Evolutionary conservation across 2,329 filamentous ascomycete species (phyloP), one percentile per base, ranked within the genome.

Genomic region (Ploettnerulaceae sp.): DNA sequence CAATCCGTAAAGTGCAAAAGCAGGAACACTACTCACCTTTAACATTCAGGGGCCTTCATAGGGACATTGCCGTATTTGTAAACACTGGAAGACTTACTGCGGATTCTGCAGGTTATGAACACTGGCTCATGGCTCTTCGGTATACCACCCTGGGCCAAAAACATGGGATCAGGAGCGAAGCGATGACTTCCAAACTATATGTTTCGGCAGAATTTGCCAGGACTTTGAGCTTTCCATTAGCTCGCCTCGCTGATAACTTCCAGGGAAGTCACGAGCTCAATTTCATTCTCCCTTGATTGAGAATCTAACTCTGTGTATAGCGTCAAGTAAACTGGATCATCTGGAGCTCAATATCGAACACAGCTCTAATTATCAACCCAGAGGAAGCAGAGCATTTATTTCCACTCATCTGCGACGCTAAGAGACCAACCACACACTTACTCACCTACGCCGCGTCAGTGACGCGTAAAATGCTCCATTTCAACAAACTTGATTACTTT

Each of bases 341-440:
- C 0, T 83, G 74, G 72, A 76, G 72, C 48, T 54, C 55, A 0
- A n/a, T 54, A 0, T 65, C 66, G 0, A 57, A 75, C 6, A 72
- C 67, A 0, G 81, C 73, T 0, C 51, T 86, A 0, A 60, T 86
- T 2, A 57, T 86, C 1, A 78, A 76, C 21, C 76, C 80, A 0
- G 81, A 86, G 53, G 82, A 86, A 58, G 79, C 73, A 0, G 77
- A 86, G 45, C 35, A 57, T 0, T 52, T 84, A 0, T 68, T 86
- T 3, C 68, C 69, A 0, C 50, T 69, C 0, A 52, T 82, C 29
- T n/a, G n/a, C n/a, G n/a, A n/a, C n/a, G n/a, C n/a, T n/a, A 15
- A 26, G 4, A 29, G 25, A 0, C 25, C 57, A 2, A 3, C 12
- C 0, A 69, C 71, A 0, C 68, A 75, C 45, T 64, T 85, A 0